Base-by-base conservation (phyloP, 148 eudicot genomes). In the Persicaria maculosa region DNA sequence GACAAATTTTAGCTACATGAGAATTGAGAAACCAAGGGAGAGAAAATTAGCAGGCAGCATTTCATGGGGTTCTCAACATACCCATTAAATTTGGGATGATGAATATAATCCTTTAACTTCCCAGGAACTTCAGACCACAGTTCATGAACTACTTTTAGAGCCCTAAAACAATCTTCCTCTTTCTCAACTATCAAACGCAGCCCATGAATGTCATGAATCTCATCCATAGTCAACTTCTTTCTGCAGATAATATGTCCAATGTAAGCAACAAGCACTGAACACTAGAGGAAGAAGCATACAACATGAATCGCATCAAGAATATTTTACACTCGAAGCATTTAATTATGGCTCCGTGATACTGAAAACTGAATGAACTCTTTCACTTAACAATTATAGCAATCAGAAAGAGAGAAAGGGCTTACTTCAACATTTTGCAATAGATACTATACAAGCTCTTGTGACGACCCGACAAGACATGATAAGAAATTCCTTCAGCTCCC, bases 401-500 rank as follows among this genome's bases (percentile, higher is more conserved):
- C 58, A 72, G 57, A 73, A 52, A 74, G 72, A 71, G 77, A 81
- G 75, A 74, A 81, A 73, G 76, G 52, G 57, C 83, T 52, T 90
- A 94, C 98, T 90, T 95, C 45, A 86, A 72, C 99, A 92, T 95
- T 81, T 95, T 95, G 81, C 86, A 73, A 68, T 95, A 86, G 79
- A 92, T 90, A 80, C 96, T 89, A 72, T 87, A 95, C 80, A 92
- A 82, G 89, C 97, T 92, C 80, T 95, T 95, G 86, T 95, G 97
- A 69, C 99, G 84, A 73, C 94, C 99, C 14, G 90, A 90, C 57
- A 92, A 75, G 68, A 73, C 87, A 71, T 84, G 83, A 75, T 80
- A 89, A 12, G 87, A 81, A 77, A 95, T 80, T 52, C 76, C 84
- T 57, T 81, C 90, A 70, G 74, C 86, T 73, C 82, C 86, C 47